phyloP scores from a whole-genome alignment of 2,329 filamentous ascomycete species.

The Didymella pomorum region DNA sequence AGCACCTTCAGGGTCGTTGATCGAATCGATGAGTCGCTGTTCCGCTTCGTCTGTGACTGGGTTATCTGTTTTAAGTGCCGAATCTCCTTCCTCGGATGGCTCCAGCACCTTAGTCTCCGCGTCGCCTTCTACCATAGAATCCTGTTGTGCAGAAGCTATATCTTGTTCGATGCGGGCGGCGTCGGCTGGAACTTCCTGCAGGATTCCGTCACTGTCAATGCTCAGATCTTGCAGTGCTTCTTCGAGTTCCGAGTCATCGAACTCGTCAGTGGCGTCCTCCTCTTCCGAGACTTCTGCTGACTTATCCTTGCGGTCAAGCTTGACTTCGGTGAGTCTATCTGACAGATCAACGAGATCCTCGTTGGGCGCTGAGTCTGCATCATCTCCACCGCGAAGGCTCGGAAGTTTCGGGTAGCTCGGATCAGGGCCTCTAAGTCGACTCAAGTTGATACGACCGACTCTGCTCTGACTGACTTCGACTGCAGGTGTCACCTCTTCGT shows the following conservation, averaged over 20 bases:
- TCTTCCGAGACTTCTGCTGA: not conserved
- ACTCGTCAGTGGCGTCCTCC: constrained; percentile 21
- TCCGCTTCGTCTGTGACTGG: not conserved
- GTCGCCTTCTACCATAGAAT: not conserved
- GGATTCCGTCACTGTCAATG: constrained; percentile 17
- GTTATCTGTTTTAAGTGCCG: not conserved
- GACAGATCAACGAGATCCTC: constrained; percentile 4
- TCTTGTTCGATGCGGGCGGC: not conserved
- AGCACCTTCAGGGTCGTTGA: not conserved
- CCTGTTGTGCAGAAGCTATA: not conserved
- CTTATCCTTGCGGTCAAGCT: not conserved
- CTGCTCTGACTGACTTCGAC: constrained; percentile 9
- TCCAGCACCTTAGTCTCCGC: not conserved
- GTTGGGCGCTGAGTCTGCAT: not conserved
- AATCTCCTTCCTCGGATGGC: not conserved
- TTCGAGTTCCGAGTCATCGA: constrained; percentile 40
- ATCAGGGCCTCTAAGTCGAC: constrained; percentile 25
- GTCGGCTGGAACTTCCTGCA: not conserved
- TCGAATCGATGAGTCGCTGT: constrained; percentile 1
- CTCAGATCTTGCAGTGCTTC: constrained; percentile 29
- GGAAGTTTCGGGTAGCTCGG: constrained; percentile 32
- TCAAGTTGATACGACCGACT: constrained; percentile 35
- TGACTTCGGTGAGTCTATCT: not conserved
- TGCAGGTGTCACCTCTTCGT: not conserved
- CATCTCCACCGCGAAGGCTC: not conserved